Base-by-base conservation (phyloP, 495 filamentous ascomycete species). In the Saxispiralis lemnorum region DNA sequence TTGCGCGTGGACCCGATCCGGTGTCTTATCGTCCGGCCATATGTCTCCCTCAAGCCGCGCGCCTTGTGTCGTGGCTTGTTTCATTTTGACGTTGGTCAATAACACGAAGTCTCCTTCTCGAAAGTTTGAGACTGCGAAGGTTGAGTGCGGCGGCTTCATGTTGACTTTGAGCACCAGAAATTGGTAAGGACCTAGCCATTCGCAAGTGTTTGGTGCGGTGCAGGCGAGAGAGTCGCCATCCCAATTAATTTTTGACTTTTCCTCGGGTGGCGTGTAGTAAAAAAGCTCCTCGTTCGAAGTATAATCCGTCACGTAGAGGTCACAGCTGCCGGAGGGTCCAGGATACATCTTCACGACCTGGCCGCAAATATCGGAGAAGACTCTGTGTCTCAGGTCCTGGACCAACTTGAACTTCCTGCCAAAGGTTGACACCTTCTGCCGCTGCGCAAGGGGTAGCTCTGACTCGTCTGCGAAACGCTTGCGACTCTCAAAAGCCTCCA, bases 281-380 rank as follows among this genome's bases (percentile, higher is more conserved):
- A 67, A 73, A 16, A 96, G 71, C 24, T 51, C 44, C 0, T 59
- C 51, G 46, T 92, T 80, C 18, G 68, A 56, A 7, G 87, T 93
- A 59, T 93, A 97, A 57, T 97, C 89, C 0, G 83, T 86, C 14
- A 94, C 56, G 58, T 87, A 85, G 0, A 97, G 35, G 1, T 78
- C 73, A 15, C 70, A 70, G 14, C 66, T 64, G 20, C 56, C 59
- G 24, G 60, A 56, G 38, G 59, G 61, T 30, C 62, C 47, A 9
- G 36, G 68, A 37, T 72, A 78, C 0, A 73, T 67, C 49, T 74
- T 82, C 35, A 84, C 66, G 2, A 94, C 75, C 55, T 87, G 70
- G n/a, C 75, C 84, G 14, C 85, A 58, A 6, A 93, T 49, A 58
- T 94, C 76, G 7, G 41, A 31, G 24, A 48, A 52, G 9, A 19